A percentile compares a stretch with the other conserved stretches of the same genome.
Evolutionary conservation across 805 yeast genomes (phyloP).

Genomic region (Peterozyma toletana): DNA sequence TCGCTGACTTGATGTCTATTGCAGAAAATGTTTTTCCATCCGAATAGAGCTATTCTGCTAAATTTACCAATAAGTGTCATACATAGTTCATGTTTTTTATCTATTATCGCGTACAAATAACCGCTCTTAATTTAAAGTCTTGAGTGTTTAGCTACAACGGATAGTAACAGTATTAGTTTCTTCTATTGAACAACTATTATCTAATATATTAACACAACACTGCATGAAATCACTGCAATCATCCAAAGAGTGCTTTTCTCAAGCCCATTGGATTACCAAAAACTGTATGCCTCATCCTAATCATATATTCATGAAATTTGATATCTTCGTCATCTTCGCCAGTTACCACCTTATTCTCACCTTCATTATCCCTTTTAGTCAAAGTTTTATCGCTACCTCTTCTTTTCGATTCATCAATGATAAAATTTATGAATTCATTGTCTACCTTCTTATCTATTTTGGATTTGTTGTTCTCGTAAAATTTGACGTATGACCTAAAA

Average conservation of each 20-base stretch:
- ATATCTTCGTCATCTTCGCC: slow-evolving; percentile 16
- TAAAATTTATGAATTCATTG: slow-evolving; percentile 55
- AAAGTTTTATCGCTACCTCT: slow-evolving; percentile 17
- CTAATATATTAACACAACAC: too few species aligned
- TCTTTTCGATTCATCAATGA: slow-evolving; percentile 35
- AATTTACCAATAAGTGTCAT: too few species aligned
- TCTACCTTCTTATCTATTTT: slow-evolving; percentile 24
- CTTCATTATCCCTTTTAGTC: slow-evolving; percentile 13
- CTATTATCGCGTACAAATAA: too few species aligned
- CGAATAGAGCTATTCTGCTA: too few species aligned
- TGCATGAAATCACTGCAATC: too few species aligned
- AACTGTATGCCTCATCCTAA: slow-evolving; percentile 43
- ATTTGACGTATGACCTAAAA: slow-evolving; percentile 27
- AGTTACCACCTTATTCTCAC: slow-evolving; percentile 8
- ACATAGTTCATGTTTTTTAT: too few species aligned
- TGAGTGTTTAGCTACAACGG: slow-evolving; percentile 41
- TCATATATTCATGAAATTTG: slow-evolving; percentile 19
- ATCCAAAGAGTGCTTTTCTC: slow-evolving; percentile 37
- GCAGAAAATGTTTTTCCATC: slow-evolving; percentile 27
- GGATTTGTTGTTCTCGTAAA: slow-evolving; percentile 21
- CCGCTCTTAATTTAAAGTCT: too few species aligned
- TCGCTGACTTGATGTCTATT: slow-evolving; percentile 78
- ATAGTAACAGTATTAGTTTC: too few species aligned
- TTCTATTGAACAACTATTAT: too few species aligned
- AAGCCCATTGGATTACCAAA: slow-evolving; percentile 76